These are phyloP conservation scores for Syzygium grande DNA, from an alignment of 345 rosid genomes.

Conservation along the genomic window DNA sequence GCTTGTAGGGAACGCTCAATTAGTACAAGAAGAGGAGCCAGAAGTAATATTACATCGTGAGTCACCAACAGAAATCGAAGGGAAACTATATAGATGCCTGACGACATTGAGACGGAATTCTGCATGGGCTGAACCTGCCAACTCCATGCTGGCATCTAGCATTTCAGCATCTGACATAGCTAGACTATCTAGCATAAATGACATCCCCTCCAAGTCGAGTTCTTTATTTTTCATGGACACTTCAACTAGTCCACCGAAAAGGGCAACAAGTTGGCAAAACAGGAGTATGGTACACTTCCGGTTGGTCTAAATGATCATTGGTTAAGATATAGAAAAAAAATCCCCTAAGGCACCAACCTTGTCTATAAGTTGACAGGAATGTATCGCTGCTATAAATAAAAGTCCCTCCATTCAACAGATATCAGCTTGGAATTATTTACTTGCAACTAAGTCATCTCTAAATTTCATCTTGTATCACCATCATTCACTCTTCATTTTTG, in stretches of 20 bases:
- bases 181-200: not conserved
- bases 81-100: not conserved
- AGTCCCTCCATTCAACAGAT: too few relatives aligned
- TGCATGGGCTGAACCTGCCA: not conserved
- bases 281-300: too few relatives aligned
- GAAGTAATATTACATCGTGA: not conserved
- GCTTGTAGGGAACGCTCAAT: not conserved
- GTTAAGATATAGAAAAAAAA: too few relatives aligned
- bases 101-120: not conserved
- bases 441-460: too few relatives aligned
- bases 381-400: too few relatives aligned
- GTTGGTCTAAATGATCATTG: too few relatives aligned
- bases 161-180: not conserved
- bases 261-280: not conserved
- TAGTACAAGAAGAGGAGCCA: not conserved
- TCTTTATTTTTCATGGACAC: not conserved
- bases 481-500: too few relatives aligned
- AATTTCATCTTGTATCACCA: too few relatives aligned
- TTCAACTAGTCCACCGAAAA: not conserved
- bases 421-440: too few relatives aligned
- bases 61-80: not conserved
- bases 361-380: too few relatives aligned
- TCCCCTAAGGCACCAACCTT: too few relatives aligned
- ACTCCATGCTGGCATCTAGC: not conserved
- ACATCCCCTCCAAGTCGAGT: not conserved